Evolutionary conservation across 805 yeast species (phyloP).

Genomic region (Metschnikowia drakensbergensis): DNA sequence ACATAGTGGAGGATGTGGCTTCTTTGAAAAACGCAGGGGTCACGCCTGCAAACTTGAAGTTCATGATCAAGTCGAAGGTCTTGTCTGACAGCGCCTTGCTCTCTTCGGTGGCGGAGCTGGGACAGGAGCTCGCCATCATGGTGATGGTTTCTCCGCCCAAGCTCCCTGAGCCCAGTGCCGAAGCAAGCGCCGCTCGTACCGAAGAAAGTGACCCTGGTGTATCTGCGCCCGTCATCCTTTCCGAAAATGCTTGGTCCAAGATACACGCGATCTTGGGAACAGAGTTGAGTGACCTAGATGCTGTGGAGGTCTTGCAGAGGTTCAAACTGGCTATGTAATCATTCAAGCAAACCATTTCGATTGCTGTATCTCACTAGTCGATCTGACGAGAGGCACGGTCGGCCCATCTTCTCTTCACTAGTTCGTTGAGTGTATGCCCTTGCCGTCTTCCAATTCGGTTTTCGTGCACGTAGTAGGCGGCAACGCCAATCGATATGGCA

Average conservation of each 20-base stretch:
- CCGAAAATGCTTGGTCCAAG: conserved; percentile 41
- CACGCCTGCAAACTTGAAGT: conserved; percentile 41
- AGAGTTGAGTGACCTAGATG: conserved; percentile 27
- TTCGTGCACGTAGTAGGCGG: conserved; percentile 64
- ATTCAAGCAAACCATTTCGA: background rate
- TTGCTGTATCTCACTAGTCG: background rate
- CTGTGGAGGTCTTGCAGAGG: conserved; percentile 26
- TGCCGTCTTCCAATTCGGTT: conserved; percentile 50
- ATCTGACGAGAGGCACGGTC: background rate
- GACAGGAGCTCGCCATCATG: conserved; percentile 10
- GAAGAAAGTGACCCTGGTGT: conserved; percentile 5
- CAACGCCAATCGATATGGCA: conserved; percentile 58
- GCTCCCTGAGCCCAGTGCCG: background rate
- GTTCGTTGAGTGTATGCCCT: conserved; percentile 58
- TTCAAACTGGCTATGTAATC: conserved; percentile 15
- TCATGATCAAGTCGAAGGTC: conserved; percentile 61
- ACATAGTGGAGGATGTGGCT: conserved; percentile 28
- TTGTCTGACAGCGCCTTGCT: conserved; percentile 48
- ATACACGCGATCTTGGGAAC: conserved; percentile 33
- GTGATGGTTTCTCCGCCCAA: conserved; percentile 20
- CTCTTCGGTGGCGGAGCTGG: conserved; percentile 19
- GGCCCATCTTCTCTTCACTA: conserved; percentile 18
- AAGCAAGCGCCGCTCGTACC: background rate
- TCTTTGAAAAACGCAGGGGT: conserved; percentile 26
- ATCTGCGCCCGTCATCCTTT: conserved; percentile 5